phyloP scores from a whole-genome alignment of 1,284 basidiomycete genomes.

The Agroathelia rolfsii region DNA sequence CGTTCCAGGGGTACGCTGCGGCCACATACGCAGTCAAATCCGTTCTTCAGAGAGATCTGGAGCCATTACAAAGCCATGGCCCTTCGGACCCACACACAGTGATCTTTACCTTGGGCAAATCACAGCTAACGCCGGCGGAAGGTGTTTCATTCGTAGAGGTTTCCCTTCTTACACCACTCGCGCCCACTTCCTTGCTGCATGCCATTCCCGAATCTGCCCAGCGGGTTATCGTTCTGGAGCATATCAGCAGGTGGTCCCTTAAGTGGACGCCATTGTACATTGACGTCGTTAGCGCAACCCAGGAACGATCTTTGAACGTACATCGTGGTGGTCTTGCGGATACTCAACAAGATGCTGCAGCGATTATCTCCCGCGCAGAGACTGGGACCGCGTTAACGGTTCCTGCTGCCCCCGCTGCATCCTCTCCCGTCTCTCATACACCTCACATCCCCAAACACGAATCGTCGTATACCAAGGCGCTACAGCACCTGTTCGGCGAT shows the following conservation, averaged over 20 bases:
- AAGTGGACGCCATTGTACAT: conserved; percentile 88
- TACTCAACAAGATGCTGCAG: conserved; percentile 28
- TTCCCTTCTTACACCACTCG: conserved; percentile 69
- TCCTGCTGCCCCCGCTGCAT: conserved; percentile 23
- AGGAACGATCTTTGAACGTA: conserved; percentile 48
- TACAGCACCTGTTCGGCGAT: conserved; percentile 75
- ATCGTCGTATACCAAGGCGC: conserved; percentile 83
- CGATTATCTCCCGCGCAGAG: conserved; percentile 40
- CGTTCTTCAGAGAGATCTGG: conserved; percentile 51
- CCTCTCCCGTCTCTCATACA: conserved; percentile 16
- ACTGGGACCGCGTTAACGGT: conserved; percentile 39
- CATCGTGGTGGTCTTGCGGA: conserved; percentile 55
- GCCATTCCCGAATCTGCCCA: conserved; percentile 57
- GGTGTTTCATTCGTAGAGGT: conserved; percentile 61
- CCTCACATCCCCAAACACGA: conserved; percentile 83
- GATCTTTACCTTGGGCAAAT: conserved; percentile 61
- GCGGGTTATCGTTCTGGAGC: conserved; percentile 81
- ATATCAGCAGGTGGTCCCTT: conserved; percentile 62
- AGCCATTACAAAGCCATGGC: conserved; percentile 37
- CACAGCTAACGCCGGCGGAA: conserved; percentile 36
- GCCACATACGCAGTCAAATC: conserved; percentile 55
- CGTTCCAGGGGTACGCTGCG: conserved; percentile 52
- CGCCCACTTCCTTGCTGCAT: conserved; percentile 51
- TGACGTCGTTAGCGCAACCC: conserved; percentile 70
- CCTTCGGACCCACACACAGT: conserved; percentile 50